Base-by-base conservation (phyloP, 1,284 basidiomycete species). In the Vanrija sp. region DNA sequence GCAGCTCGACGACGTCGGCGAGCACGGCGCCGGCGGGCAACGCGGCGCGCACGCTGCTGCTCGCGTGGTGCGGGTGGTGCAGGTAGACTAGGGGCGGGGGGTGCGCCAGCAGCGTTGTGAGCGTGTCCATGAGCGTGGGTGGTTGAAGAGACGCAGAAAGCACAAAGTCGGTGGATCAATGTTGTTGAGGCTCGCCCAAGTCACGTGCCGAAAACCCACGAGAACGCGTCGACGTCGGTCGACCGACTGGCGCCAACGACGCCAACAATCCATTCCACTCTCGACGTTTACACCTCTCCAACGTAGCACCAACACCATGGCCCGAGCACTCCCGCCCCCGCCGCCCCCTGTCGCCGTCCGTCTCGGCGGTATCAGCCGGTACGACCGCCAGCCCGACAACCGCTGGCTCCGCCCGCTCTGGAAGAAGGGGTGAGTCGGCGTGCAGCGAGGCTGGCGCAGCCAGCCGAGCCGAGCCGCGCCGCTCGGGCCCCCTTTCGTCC, bases 41-140 rank as follows among this genome's bases (percentile, higher is more conserved):
- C 2, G 23, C 45, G 9, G 57, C 57, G 25, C 47, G 45, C 12
- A 63, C 37, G 2, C 56, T 43, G 12, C 61, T 37, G 77, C 78
- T 9, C 75, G 76, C 20, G 80, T 81, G 62, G 77, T 78, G 41
- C 6, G 82, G 78, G 70, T 89, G 85, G 59, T 85, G 82, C 27
- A 89, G 68, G 69, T 84, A 86, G 56, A 89, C 79, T 69, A 89
- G 89, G 0, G 83, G 78, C 3, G 86, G 85, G 3, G 85, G 79
- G 76, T 3, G 77, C 71, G 79, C 77, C 10, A 85, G 70, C 10
- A 87, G 78, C 2, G 77, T 72, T 2, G 73, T 71, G 41, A 86
- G 62, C 24, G 53, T 53, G n/a, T 61, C 57, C 49, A 64, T 60
- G 3, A 39, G 24, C n/a, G n/a, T 12, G 16, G 14, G 22, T 48